phyloP scores from a whole-genome alignment of 495 filamentous ascomycete species.

The Xylaria nigripes region DNA sequence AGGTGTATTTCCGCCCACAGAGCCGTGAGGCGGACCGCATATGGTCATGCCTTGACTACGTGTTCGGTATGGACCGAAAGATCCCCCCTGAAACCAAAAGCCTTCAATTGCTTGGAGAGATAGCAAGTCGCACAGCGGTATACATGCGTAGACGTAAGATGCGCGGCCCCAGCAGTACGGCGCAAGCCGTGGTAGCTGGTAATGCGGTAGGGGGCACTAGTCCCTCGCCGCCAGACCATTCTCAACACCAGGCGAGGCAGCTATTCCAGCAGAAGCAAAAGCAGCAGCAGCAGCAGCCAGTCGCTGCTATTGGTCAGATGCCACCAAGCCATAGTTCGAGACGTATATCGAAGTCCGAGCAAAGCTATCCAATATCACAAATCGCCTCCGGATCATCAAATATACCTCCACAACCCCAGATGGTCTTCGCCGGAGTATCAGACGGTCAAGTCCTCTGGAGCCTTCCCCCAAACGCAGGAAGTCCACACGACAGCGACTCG shows the following conservation, averaged over 20 bases:
- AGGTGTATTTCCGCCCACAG: constrained; percentile 49
- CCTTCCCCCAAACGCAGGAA: constrained; percentile 24
- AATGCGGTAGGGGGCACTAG: constrained; percentile 34
- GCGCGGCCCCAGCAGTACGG: constrained; percentile 33
- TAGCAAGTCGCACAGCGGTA: constrained; percentile 31
- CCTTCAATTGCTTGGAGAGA: constrained; percentile 33
- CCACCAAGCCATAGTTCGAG: neutral
- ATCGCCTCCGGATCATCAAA: neutral
- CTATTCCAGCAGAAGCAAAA: neutral
- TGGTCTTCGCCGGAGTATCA: constrained; percentile 39
- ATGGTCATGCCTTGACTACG: constrained; percentile 63
- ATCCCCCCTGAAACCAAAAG: constrained; percentile 35
- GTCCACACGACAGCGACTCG: constrained; percentile 24
- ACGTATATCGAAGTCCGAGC: neutral
- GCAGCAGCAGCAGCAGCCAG: neutral
- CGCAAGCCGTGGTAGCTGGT: constrained; percentile 27
- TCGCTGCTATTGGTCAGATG: neutral
- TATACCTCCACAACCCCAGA: constrained; percentile 20
- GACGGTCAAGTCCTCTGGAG: constrained; percentile 40
- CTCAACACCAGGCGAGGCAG: constrained; percentile 11
- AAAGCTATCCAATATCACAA: neutral
- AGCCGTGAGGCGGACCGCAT: constrained; percentile 50
- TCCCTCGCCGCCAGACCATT: neutral
- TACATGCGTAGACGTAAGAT: constrained; percentile 40
- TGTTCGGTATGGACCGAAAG: constrained; percentile 51